Evolutionary conservation across 169 alveolate genomes (phyloP), one percentile per base, ranked within the genome.

Genomic region (Plasmodium cynomolgi): DNA sequence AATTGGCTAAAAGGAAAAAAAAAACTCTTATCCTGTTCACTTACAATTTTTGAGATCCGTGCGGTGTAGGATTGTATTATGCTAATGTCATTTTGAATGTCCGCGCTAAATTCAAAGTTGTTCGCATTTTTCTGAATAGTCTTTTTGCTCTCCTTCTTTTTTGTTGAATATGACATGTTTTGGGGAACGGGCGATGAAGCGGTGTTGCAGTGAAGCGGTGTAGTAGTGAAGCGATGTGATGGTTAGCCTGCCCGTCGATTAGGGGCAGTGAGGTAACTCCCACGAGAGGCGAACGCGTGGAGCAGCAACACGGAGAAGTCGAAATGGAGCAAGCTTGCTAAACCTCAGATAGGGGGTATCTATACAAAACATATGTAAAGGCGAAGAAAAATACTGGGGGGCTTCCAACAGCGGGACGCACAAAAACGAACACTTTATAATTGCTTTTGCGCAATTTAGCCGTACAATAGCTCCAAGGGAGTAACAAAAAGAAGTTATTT

Each of bases 101-200:
- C 94, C 26, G 73, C 68, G 54, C 82, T 58, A 80, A 88, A 80
- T 80, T 88, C 91, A 80, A 20, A 80, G 73, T 37, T 68, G 41
- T 34, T 31, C 39, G 29, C 83, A 80, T 39, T 62, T n/a, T 81
- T 80, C 47, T 81, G 71, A 11, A n/a, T 31, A 47, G 50, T 29
- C 33, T 56, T 88, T 62, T 81, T 81, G 50, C 20, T 79, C 33
- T 80, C 83, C 15, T 58, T 88, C 82, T 62, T 79, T 68, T 58
- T 88, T 15, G 39, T 85, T 17, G 94, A 88, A 88, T 88, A 88
- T 80, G 94, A 88, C 94, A 88, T 88, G 75, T 88, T 88, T 80
- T 56, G 13, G 39, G 39, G 41, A 85, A 13, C 9, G 29, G 50
- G 17, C 3, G 58, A 50, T 15, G 39, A 26, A 9, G 54, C 7